Evolutionary conservation across 179 eudicot genomes (phyloP).

Genomic region (Beta lomatogona): DNA sequence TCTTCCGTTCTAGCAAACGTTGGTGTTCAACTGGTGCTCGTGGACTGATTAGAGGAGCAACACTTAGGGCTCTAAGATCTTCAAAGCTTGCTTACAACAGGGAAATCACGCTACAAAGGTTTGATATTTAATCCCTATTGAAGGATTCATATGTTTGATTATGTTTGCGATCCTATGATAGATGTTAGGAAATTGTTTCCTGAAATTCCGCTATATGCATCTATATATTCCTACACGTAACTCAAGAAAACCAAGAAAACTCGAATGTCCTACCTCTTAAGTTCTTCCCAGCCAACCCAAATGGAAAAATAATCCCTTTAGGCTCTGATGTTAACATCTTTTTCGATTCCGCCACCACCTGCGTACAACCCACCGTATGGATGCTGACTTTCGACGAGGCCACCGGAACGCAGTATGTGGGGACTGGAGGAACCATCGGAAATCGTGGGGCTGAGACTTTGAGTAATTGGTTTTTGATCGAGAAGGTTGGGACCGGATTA

Average conservation of each 20-base stretch:
- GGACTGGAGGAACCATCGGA: slow-evolving; percentile 40
- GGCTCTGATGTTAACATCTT: neutral
- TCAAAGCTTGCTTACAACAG: too few species aligned
- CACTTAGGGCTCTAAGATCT: too few species aligned
- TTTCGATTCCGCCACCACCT: slow-evolving; percentile 26
- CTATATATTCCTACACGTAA: slow-evolving; percentile 30
- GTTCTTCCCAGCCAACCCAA: neutral
- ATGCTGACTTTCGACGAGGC: slow-evolving; percentile 19
- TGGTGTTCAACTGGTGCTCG: too few species aligned
- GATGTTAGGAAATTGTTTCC: too few species aligned
- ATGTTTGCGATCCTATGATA: too few species aligned
- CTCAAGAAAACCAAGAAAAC: slow-evolving; percentile 24
- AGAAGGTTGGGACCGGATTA: slow-evolving; percentile 19
- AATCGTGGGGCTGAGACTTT: slow-evolving; percentile 35
- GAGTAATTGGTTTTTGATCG: slow-evolving; percentile 42
- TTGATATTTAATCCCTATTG: too few species aligned
- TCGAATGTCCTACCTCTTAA: neutral
- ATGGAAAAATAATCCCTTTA: neutral
- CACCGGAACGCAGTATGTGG: slow-evolving; percentile 19
- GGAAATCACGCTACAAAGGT: too few species aligned
- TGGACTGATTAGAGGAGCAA: too few species aligned
- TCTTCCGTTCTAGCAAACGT: too few species aligned
- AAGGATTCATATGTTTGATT: too few species aligned
- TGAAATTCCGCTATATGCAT: too few species aligned
- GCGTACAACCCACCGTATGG: slow-evolving; percentile 15